phyloP scores from a whole-genome alignment of 1,139 yeast genomes.

The Sugiyamaella japonica region DNA sequence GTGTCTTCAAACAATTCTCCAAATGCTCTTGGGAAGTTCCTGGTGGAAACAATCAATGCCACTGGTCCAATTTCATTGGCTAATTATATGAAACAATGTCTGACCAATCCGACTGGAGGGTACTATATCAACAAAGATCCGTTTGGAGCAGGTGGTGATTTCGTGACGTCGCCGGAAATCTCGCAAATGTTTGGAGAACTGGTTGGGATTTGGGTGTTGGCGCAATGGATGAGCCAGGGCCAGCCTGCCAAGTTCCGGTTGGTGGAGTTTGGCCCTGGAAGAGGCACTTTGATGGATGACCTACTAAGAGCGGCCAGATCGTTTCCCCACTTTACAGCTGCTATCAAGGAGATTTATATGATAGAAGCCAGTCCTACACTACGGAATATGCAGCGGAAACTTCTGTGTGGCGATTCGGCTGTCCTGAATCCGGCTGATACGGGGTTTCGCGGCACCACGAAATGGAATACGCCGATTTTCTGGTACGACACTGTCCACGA shows the following conservation, averaged over 20 bases:
- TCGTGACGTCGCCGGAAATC: conserved; percentile 83
- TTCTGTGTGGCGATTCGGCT: conserved; percentile 48
- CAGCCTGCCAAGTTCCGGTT: conserved; percentile 53
- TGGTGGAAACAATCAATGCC: conserved; percentile 50
- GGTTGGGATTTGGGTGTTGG: conserved; percentile 66
- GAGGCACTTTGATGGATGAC: conserved; percentile 77
- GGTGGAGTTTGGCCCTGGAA: conserved; percentile 90
- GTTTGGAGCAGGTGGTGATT: conserved; percentile 68
- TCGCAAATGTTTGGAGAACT: conserved; percentile 87
- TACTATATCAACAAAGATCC: conserved; percentile 81
- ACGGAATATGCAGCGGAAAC: conserved; percentile 55
- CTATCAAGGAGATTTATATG: conserved; percentile 49
- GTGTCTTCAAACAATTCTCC: not conserved
- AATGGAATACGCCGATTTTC: conserved; percentile 54
- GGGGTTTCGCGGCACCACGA: conserved; percentile 48
- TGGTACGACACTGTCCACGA: conserved; percentile 77
- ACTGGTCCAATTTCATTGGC: conserved; percentile 78
- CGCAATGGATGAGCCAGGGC: conserved; percentile 60
- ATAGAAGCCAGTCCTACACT: conserved; percentile 75
- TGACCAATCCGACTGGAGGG: conserved; percentile 75
- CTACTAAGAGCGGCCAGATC: conserved; percentile 44
- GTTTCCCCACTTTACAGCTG: conserved; percentile 35
- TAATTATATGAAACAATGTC: conserved; percentile 77
- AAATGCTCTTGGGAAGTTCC: conserved; percentile 19
- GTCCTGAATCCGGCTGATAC: conserved; percentile 34